These are phyloP conservation scores for Baorangia bicolor DNA, from an alignment of 768 basidiomycete genomes.

Conservation along the genomic window DNA sequence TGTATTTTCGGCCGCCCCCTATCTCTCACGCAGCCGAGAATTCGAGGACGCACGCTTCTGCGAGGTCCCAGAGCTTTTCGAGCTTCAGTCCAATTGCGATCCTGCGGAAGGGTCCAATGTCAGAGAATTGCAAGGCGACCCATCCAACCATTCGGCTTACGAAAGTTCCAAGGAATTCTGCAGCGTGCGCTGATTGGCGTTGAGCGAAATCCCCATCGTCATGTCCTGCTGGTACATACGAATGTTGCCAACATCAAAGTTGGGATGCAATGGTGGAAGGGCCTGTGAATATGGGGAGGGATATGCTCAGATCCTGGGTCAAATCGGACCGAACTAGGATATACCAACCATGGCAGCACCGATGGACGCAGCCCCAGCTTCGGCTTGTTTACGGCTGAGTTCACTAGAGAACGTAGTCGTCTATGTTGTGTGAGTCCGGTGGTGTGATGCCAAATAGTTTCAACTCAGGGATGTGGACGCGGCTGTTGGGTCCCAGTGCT, in stretches of 20 bases:
- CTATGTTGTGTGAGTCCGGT: slow-evolving; percentile 6
- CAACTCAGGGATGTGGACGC: slow-evolving; percentile 34
- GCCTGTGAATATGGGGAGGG: slow-evolving; percentile 20
- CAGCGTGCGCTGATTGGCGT: slow-evolving; percentile 35
- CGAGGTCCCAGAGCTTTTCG: slow-evolving; percentile 33
- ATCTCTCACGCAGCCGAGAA: slow-evolving; percentile 21
- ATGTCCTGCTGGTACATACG: slow-evolving; percentile 32
- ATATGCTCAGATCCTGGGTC: not conserved
- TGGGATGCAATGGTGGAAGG: slow-evolving; percentile 33
- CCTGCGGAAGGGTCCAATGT: slow-evolving; percentile 11
- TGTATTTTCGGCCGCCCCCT: not conserved
- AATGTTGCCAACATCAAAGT: slow-evolving; percentile 32
- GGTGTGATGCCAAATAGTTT: not conserved
- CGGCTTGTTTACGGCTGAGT: slow-evolving; percentile 15
- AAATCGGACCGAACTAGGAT: not conserved
- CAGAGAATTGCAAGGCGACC: not conserved
- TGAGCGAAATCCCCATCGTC: slow-evolving; percentile 30
- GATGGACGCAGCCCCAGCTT: slow-evolving; percentile 8
- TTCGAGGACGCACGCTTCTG: slow-evolving; percentile 26
- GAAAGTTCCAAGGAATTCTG: slow-evolving; percentile 28
- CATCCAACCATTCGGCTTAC: slow-evolving; percentile 14
- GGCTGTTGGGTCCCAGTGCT: slow-evolving; percentile 30
- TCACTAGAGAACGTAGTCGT: slow-evolving; percentile 23
- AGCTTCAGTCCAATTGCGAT: slow-evolving; percentile 26
- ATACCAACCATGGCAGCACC: slow-evolving; percentile 18